Evolutionary conservation across 192 early-diverging fungal genomes (phyloP), one percentile per base, ranked within the genome.

Genomic region (Entomortierella parvispora): DNA sequence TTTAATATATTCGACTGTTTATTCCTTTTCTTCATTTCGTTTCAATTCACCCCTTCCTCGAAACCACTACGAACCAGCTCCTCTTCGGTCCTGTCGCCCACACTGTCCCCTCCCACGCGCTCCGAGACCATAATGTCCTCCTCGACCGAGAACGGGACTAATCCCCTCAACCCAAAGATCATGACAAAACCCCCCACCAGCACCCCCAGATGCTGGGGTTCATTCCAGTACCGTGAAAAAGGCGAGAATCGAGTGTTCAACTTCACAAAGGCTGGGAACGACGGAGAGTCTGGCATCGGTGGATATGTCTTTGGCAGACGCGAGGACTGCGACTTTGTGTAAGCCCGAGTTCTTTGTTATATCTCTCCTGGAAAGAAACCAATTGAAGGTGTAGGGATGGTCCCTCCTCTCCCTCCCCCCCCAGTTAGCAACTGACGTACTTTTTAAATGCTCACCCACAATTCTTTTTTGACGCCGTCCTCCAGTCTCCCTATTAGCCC

Each of bases 261-360:
- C 23, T 77, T 77, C 48, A 68, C 65, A 62, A 77, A 77, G 55
- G 65, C 61, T 32, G 74, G 65, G 7, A 63, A 77, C n/a, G 74
- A 76, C 11, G 72, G 74, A 20, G 74, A 77, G 14, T 58, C 65
- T 8, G 74, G 74, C 17, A 53, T 77, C 18, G 65, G 74, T 9
- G 74, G 74, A 2, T 77, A 77, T 56, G 74, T 77, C 66, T 77
- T 68, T 68, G 74, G 74, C 14, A 65, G 74, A 12, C 18, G 22
- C 33, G 14, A 28, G 12, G 74, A 77, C 22, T 68, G 74, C 56
- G 74, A 77, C 43, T 68, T 77, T 34, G 12, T 77, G 74, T 77
- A 77, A 49, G 74, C 52, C 1, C 15, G 37, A 9, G 5, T 40
- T 40, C 12, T 40, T 40, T 40, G 37, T 40, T 5, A 40, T 40